phyloP scores from a whole-genome alignment of 257 asterid species.

The Ophiorrhiza pumila region DNA sequence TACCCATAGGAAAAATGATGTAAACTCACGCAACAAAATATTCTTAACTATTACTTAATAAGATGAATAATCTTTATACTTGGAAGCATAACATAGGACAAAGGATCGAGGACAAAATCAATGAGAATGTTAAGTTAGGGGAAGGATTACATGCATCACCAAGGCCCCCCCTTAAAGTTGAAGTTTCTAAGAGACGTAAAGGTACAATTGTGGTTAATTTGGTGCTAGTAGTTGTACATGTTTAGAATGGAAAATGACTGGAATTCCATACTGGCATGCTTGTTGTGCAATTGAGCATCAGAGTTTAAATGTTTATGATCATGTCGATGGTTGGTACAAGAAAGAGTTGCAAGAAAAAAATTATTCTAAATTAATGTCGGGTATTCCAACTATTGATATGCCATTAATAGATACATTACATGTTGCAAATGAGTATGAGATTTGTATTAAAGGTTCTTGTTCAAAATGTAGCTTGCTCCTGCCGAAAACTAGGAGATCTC shows the following conservation, averaged over 20 bases:
- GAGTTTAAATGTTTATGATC: constrained; percentile 5
- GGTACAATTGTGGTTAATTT: constrained; percentile 14
- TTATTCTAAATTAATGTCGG: constrained; percentile 13
- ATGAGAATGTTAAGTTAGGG: neutral
- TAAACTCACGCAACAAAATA: constrained; percentile 15
- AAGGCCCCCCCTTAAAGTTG: constrained; percentile 8
- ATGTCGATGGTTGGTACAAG: constrained; percentile 16
- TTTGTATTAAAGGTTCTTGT: constrained; percentile 2
- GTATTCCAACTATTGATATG: constrained; percentile 11
- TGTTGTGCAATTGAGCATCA: constrained; percentile 1
- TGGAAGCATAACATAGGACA: constrained; percentile 12
- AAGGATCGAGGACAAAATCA: constrained; percentile 6
- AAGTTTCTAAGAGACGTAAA: constrained; percentile 4
- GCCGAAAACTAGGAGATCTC: constrained; percentile 10
- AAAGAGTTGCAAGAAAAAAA: constrained; percentile 13
- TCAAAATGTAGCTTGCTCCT: constrained; percentile 7
- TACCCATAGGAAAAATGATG: constrained; percentile 16
- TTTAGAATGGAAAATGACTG: constrained; percentile 20
- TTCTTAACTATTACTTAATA: constrained; percentile 13
- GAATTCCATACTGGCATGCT: constrained; percentile 13
- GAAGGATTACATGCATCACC: neutral
- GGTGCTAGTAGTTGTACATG: constrained; percentile 16
- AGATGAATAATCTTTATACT: neutral
- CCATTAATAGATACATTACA: constrained; percentile 8
- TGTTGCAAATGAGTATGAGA: neutral